Conservation (phyloP, 768 basidiomycete genomes). For the Tulasnella sp. region DNA sequence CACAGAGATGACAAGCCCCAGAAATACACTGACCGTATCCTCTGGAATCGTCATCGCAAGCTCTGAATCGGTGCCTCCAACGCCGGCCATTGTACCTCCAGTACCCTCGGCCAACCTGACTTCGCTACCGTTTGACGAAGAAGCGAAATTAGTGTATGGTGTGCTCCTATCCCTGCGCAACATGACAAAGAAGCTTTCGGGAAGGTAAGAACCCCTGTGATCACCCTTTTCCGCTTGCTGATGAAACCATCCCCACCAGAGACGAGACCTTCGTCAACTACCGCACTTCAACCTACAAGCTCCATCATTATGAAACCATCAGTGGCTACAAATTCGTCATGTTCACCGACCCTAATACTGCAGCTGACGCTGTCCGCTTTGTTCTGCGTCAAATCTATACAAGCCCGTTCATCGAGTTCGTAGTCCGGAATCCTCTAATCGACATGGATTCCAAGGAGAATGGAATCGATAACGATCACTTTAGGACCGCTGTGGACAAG, state of each 20-base stretch:
- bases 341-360: slow-evolving; percentile 71
- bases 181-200: slow-evolving; percentile 93
- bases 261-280: slow-evolving; percentile 92
- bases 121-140: slow-evolving; percentile 91
- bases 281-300: slow-evolving; percentile 87
- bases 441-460: slow-evolving; percentile 78
- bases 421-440: slow-evolving; percentile 88
- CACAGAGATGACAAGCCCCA: slow-evolving; percentile 55
- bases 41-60: slow-evolving; percentile 70
- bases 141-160: slow-evolving; percentile 96
- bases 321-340: slow-evolving; percentile 96
- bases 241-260: slow-evolving; percentile 47
- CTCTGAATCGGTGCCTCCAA: slow-evolving; percentile 24
- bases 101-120: slow-evolving; percentile 52
- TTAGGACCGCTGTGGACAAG: slow-evolving; percentile 77
- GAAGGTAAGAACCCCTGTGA: slow-evolving; percentile 57
- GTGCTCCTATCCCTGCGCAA: slow-evolving; percentile 88
- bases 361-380: slow-evolving; percentile 78
- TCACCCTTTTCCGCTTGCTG: background rate
- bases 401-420: slow-evolving; percentile 93
- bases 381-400: slow-evolving; percentile 85
- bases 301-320: slow-evolving; percentile 89
- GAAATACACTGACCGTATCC: slow-evolving; percentile 65
- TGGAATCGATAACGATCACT: slow-evolving; percentile 93
- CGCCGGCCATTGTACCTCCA: slow-evolving; percentile 11